These are phyloP conservation scores for Globisporangium apiculatum DNA, from an alignment of 352 stramenopile genomes.

Conservation along the genomic window DNA sequence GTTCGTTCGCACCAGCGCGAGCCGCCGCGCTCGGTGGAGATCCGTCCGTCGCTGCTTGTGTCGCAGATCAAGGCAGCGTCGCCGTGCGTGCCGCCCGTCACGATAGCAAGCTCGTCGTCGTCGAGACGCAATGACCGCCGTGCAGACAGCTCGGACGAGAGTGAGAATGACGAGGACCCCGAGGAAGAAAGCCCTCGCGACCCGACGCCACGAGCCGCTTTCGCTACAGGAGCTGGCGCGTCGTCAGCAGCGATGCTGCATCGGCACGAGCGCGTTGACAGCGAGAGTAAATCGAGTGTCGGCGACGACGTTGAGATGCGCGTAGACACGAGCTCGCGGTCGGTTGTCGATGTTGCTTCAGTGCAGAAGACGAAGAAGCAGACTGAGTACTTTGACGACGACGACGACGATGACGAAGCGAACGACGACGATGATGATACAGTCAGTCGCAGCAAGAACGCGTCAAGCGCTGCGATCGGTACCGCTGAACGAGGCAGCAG, in stretches of 20 bases:
- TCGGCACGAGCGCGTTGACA: conserved; percentile 5
- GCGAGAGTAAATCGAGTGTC: conserved; percentile 6
- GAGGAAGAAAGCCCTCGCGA: conserved; percentile 38
- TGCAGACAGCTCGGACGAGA: conserved; percentile 3
- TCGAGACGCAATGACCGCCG: neutral
- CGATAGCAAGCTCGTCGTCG: neutral
- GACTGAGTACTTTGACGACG: conserved; percentile 56
- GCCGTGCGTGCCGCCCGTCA: conserved; percentile 13
- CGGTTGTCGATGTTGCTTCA: neutral
- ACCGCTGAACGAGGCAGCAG: neutral
- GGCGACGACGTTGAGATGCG: neutral
- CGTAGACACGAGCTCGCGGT: no score
- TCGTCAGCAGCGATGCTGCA: neutral
- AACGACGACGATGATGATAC: neutral
- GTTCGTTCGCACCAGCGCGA: neutral
- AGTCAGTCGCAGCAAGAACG: neutral
- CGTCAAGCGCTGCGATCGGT: conserved; percentile 9
- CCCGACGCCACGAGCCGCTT: conserved; percentile 1
- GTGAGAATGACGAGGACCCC: conserved; percentile 21
- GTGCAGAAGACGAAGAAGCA: conserved; percentile 10
- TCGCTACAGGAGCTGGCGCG: neutral
- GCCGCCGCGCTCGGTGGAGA: neutral
- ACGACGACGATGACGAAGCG: conserved; percentile 29
- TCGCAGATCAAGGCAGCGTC: conserved; percentile 54
- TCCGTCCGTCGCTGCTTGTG: conserved; percentile 32